Evolutionary conservation across 1,284 basidiomycete species (phyloP), one percentile per base, ranked within the genome.

Genomic region (Gomphus bonarii): DNA sequence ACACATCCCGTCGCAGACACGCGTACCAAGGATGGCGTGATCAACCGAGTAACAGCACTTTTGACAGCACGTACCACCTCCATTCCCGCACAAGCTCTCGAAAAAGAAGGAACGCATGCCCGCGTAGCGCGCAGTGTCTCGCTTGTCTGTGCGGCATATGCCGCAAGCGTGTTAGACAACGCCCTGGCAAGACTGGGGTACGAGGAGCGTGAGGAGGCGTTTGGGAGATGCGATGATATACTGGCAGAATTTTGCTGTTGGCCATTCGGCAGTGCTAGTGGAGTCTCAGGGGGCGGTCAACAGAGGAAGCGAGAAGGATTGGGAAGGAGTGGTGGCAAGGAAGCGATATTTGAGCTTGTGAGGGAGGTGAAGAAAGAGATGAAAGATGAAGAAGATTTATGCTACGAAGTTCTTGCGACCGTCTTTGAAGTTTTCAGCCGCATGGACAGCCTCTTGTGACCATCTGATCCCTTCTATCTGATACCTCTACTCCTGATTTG

Each of bases 1-100:
- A 97, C 94, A 0, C 94, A 97, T 69, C 94, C 94, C 1, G 87
- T 97, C 57, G 90, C 92, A 8, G 94, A 97, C 70, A 80, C 91
- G 28, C 86, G 88, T 59, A 86, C 85, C 14, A 97, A 97, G 69
- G 91, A 94, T 66, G 76, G 79, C 60, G 81, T 97, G 65, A 77
- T 97, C 63, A 73, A 77, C 16, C 85, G 94, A 44, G 78, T 86
- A 40, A 78, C 91, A 40, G 71, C 83, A 6, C 78, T 97, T 36
- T 79, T 97, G 63, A 93, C 91, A 1, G 78, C 88, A 3, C 83
- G 85, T 5, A 95, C 94, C 3, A 80, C 88, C n/a, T 81, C 89
- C 18, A 76, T 97, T 12, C 87, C 89, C 1, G 70, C 81, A 2
- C 67, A 73, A 44, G 87, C 89, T 30, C 75, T 95, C 53, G 84